A percentile compares a stretch with the other conserved stretches of the same genome.
These are phyloP conservation scores for Umbelopsis sp. DNA, from an alignment of 371 early-diverging fungal genomes.

Conservation along the genomic window DNA sequence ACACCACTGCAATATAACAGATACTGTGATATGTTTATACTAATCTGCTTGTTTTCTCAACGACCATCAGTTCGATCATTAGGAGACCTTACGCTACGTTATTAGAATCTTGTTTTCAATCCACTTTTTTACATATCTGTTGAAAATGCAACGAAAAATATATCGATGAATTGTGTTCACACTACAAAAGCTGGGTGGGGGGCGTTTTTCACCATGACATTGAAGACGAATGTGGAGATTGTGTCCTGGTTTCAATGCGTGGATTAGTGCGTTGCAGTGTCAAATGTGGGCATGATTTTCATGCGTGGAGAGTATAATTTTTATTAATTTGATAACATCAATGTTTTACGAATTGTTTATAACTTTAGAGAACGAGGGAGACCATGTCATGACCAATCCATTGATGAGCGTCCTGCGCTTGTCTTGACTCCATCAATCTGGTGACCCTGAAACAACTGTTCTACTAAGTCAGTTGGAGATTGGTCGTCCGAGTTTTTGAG, in stretches of 20 bases:
- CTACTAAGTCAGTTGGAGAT: constrained; percentile 43
- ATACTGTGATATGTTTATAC: neutral
- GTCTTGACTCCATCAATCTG: constrained; percentile 7
- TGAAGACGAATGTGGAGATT: too few relatives aligned
- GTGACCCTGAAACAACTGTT: constrained; percentile 31
- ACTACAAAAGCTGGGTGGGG: neutral
- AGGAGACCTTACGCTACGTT: constrained; percentile 4
- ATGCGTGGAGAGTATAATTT: too few relatives aligned
- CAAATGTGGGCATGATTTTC: too few relatives aligned
- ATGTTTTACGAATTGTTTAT: neutral
- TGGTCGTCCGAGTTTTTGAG: constrained; percentile 29
- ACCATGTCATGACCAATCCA: constrained; percentile 7
- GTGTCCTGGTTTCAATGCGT: too few relatives aligned
- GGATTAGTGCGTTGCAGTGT: too few relatives aligned
- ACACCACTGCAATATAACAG: neutral
- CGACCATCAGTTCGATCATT: constrained; percentile 6
- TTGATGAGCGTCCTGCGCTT: constrained; percentile 3
- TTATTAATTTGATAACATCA: neutral
- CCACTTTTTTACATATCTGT: constrained; percentile 18
- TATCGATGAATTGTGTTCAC: constrained; percentile 5
- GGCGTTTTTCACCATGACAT: too few relatives aligned
- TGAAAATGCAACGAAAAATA: constrained; percentile 16
- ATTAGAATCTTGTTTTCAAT: neutral
- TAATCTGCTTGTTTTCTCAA: neutral
- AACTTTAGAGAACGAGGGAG: neutral